phyloP scores from a whole-genome alignment of 2,329 filamentous ascomycete genomes.

The Trichoderma sp. region DNA sequence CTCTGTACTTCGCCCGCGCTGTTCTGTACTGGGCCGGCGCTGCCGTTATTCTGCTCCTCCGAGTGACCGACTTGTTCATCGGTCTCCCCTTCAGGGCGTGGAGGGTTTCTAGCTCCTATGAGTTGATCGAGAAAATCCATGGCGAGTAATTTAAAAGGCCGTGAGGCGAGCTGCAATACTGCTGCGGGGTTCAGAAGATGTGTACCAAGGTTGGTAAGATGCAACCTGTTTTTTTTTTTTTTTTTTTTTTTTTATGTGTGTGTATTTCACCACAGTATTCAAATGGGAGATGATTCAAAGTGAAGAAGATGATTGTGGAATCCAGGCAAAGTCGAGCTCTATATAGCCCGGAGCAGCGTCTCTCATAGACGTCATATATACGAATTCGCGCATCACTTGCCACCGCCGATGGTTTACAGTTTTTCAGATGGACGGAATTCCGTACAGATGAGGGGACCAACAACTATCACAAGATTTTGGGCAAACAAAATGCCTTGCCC shows the following conservation, averaged over 20 bases:
- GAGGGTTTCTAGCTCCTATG: neutral
- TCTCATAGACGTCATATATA: conserved; percentile 10
- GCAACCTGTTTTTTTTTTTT: no score
- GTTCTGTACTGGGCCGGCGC: conserved; percentile 66
- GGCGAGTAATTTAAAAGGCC: neutral
- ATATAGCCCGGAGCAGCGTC: neutral
- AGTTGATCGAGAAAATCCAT: conserved; percentile 22
- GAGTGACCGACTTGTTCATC: neutral
- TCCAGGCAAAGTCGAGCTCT: neutral
- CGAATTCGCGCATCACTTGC: neutral
- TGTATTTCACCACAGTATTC: neutral
- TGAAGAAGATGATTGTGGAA: neutral
- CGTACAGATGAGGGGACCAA: no score
- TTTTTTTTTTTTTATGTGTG: no score
- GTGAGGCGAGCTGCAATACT: neutral
- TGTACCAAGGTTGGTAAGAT: neutral
- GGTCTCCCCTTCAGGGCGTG: neutral
- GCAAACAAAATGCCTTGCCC: no score
- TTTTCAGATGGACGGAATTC: no score
- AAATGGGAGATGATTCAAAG: neutral
- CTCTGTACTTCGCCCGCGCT: no score
- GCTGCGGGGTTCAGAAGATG: neutral
- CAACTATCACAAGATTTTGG: no score
- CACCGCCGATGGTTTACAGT: neutral
- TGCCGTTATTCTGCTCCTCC: conserved; percentile 28